Conservation (phyloP, 2,329 filamentous ascomycete genomes). For the Diaporthe sp. region DNA sequence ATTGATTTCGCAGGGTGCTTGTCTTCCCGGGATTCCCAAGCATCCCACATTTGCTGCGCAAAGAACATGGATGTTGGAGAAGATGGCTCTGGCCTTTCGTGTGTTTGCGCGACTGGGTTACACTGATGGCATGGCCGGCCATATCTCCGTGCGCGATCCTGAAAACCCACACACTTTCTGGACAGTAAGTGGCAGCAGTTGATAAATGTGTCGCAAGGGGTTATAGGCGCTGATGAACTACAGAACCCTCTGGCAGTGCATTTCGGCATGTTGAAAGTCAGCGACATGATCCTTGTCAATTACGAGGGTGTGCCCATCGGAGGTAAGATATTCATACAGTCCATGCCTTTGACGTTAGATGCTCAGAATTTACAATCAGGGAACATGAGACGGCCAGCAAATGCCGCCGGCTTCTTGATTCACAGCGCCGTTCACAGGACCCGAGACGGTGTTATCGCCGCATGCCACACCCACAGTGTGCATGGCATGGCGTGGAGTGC, state of each 20-base stretch:
- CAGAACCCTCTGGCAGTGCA: constrained; percentile 68
- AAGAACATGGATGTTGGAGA: constrained; percentile 59
- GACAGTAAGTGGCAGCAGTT: constrained; percentile 43
- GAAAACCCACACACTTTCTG: constrained; percentile 53
- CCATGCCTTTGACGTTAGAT: rapidly evolving
- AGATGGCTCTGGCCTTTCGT: constrained; percentile 62
- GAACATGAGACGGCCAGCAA: constrained; percentile 16
- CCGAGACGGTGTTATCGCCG: constrained; percentile 66
- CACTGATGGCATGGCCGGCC: constrained; percentile 60
- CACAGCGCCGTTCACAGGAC: constrained; percentile 69
- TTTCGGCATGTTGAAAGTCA: constrained; percentile 72
- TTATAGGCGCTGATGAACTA: background rate
- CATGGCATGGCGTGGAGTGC: constrained; percentile 70
- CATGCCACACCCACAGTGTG: constrained; percentile 68
- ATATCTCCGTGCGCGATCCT: constrained; percentile 58
- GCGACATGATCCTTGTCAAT: constrained; percentile 42
- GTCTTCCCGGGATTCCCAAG: background rate
- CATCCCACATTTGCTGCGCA: background rate
- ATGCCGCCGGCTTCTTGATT: constrained; percentile 69
- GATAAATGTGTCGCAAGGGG: background rate
- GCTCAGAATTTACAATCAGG: background rate
- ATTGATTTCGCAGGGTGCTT: background rate
- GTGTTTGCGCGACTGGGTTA: constrained; percentile 62
- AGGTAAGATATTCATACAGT: background rate
- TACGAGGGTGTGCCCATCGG: constrained; percentile 23